phyloP scores from a whole-genome alignment of 2,329 filamentous ascomycete genomes.

The Didymella glomerata region DNA sequence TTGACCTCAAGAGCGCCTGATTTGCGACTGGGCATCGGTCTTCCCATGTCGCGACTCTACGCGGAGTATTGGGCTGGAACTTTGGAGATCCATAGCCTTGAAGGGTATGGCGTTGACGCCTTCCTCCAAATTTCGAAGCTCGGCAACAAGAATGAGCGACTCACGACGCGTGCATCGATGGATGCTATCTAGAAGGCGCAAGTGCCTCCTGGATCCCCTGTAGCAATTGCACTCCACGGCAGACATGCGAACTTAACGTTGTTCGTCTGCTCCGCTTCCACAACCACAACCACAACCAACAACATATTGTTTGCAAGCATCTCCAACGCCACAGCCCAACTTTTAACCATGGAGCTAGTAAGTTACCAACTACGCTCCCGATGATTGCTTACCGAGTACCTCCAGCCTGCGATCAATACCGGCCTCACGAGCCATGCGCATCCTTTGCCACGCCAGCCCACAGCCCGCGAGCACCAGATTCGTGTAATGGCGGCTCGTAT shows the following conservation, averaged over 20 bases:
- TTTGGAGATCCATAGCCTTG: constrained; percentile 87
- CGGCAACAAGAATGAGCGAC: constrained; percentile 96
- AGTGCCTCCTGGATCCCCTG: neutral
- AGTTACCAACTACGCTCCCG: neutral
- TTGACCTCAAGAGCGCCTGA: constrained; percentile 86
- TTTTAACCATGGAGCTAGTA: constrained; percentile 4
- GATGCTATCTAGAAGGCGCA: constrained; percentile 54
- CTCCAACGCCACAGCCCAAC: neutral
- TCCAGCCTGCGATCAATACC: constrained; percentile 17
- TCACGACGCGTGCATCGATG: constrained; percentile 68
- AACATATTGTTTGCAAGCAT: constrained; percentile 21
- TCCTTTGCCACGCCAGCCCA: constrained; percentile 16
- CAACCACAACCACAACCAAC: neutral
- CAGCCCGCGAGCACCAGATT: constrained; percentile 8
- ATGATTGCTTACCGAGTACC: neutral
- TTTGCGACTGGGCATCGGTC: constrained; percentile 86
- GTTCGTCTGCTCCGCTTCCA: neutral
- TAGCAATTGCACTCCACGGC: neutral
- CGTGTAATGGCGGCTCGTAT: constrained; percentile 20
- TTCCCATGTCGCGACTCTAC: constrained; percentile 93
- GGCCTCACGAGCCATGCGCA: constrained; percentile 26
- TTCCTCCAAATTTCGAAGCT: constrained; percentile 96
- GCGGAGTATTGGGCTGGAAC: constrained; percentile 98
- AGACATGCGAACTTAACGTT: neutral
- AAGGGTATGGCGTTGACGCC: constrained; percentile 94